phyloP scores from a whole-genome alignment of 345 rosid species.

The Corchorus olitorius region DNA sequence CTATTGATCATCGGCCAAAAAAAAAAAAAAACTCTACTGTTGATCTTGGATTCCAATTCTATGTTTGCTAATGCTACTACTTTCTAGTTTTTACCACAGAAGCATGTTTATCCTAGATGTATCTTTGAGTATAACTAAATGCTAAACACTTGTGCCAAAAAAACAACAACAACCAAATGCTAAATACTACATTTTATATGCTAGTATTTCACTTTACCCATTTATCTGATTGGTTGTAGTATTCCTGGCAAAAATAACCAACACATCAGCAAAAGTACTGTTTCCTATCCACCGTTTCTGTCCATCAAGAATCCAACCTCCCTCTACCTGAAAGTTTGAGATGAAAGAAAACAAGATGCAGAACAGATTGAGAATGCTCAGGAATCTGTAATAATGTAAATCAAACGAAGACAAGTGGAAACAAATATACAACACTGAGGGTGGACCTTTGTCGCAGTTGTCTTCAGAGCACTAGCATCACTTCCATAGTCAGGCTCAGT shows the following conservation, averaged over 20 bases:
- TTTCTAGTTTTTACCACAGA: background rate
- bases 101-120: background rate
- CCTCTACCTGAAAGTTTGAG: conserved; percentile 57
- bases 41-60: background rate
- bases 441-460: conserved; percentile 85
- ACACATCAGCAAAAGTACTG: conserved; percentile 92
- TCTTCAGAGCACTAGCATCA: conserved; percentile 81
- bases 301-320: conserved; percentile 91
- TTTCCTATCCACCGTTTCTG: conserved; percentile 99
- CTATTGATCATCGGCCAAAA: too few relatives aligned
- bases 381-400: conserved; percentile 4
- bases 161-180: background rate
- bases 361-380: conserved; percentile 15
- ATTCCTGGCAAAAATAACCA: conserved; percentile 84
- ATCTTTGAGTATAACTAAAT: background rate
- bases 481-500: conserved; percentile 97
- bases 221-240: conserved; percentile 78
- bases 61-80: background rate
- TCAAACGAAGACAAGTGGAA: background rate
- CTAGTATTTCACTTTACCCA: conserved; percentile 54
- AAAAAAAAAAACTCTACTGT: background rate
- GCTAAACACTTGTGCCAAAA: background rate
- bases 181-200: background rate
- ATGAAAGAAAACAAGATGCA: conserved; percentile 16
- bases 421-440: conserved; percentile 11